These are phyloP conservation scores for Camelina sativa DNA, from an alignment of 345 rosid genomes.

Conservation along the genomic window DNA sequence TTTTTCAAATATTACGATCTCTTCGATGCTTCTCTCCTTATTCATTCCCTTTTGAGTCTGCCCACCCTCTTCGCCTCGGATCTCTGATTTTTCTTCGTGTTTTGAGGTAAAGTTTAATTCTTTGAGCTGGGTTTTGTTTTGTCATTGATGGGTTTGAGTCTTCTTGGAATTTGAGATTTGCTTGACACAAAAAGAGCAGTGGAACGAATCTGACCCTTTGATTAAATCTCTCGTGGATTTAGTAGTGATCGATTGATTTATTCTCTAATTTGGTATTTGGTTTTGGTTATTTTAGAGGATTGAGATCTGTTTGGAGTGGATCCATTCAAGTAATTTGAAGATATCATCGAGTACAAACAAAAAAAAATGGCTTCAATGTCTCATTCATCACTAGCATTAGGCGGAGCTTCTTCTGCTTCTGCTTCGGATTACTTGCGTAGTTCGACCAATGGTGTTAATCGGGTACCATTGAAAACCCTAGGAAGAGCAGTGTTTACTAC, in stretches of 20 bases:
- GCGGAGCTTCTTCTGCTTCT: slow-evolving; percentile 60
- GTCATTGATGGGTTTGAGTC: not conserved
- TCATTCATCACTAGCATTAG: slow-evolving; percentile 56
- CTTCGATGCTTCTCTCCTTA: slow-evolving; percentile 48
- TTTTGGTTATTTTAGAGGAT: slow-evolving; percentile 21
- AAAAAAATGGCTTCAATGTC: slow-evolving; percentile 65
- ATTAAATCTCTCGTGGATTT: slow-evolving; percentile 16
- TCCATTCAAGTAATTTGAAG: slow-evolving; percentile 35
- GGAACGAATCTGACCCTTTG: slow-evolving; percentile 16
- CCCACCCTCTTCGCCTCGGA: slow-evolving; percentile 12
- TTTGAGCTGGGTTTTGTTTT: slow-evolving; percentile 21
- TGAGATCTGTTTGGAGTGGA: slow-evolving; percentile 36
- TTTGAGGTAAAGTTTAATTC: slow-evolving; percentile 37
- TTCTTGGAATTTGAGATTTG: too few relatives aligned
- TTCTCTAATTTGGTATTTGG: not conserved
- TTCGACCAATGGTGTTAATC: slow-evolving; percentile 57
- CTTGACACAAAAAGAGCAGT: slow-evolving; percentile 21
- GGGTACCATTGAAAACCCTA: slow-evolving; percentile 60
- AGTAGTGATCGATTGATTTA: slow-evolving; percentile 10
- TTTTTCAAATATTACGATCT: slow-evolving; percentile 51
- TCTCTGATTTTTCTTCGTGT: slow-evolving; percentile 24
- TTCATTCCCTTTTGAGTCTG: slow-evolving; percentile 20
- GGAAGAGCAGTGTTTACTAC: slow-evolving; percentile 53
- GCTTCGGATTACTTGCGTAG: slow-evolving; percentile 86
- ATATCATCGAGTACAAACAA: slow-evolving; percentile 1